Evolutionary conservation across 805 yeast genomes (phyloP), one percentile per base, ranked within the genome.

Genomic region (Peterozyma toletana): DNA sequence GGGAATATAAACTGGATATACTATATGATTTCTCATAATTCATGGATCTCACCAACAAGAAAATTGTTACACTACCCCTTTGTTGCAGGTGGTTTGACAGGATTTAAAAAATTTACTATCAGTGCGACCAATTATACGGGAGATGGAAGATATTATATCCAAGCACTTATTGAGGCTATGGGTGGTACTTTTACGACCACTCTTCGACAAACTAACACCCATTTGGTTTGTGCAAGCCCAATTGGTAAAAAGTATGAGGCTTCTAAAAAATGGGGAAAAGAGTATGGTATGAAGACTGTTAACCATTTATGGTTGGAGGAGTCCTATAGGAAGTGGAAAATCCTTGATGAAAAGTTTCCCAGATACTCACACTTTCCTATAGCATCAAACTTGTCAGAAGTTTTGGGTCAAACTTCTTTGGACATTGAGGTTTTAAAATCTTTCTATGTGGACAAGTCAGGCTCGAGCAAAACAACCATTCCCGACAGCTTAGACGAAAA

Each of bases 291-390:
- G 17, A 70, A 71, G 30, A 67, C 83, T 2, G 80, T 86, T 1
- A 89, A 85, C 55, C 96, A 88, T 60, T 56, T 81, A 11, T 91
- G 99, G 99, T 62, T 91, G 11, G 98, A 91, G 55, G 90, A 86
- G 43, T 75, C 88, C 36, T 91, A 72, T 49, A 66, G 74, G 0
- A 60, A 70, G 38, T 85, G 93, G 90, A 64, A 62, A 41, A 50
- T 70, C 5, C 70, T 73, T 50, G 77, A 79, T 34, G 70, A 60
- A 3, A 52, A 63, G 0, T 54, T 59, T 13, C 68, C 75, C 2
- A 66, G 75, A 30, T 86, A 77, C 59, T 57, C 70, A 9, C 64
- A 66, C 40, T 63, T 77, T 35, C 76, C 78, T 1, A 59, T 65
- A 35, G 63, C 59, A 21, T 53, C 64, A 3, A 63, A 67, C 27